These are phyloP conservation scores for Hysterangium stoloniferum DNA, from an alignment of 768 basidiomycete genomes.

Conservation along the genomic window DNA sequence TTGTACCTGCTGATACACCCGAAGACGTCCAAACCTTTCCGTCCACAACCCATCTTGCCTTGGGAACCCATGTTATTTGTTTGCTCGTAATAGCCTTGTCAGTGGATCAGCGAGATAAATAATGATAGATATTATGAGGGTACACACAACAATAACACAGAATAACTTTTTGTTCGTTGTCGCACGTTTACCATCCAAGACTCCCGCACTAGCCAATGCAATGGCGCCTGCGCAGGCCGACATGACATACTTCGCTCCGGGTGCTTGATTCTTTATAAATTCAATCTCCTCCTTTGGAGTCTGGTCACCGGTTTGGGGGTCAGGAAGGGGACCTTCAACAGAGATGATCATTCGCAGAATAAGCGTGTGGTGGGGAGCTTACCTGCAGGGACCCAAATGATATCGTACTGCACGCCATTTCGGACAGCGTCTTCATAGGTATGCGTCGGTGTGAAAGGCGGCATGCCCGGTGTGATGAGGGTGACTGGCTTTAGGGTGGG, in stretches of 20 bases:
- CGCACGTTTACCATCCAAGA: slow-evolving; percentile 12
- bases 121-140: neutral
- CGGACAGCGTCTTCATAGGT: slow-evolving; percentile 21
- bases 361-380: neutral
- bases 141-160: slow-evolving; percentile 1
- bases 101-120: neutral
- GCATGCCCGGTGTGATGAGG: neutral
- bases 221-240: slow-evolving; percentile 12
- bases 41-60: slow-evolving; percentile 12
- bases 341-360: no score
- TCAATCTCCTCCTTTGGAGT: slow-evolving; percentile 18
- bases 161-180: slow-evolving; percentile 8
- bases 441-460: slow-evolving; percentile 14
- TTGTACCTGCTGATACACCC: slow-evolving; percentile 5
- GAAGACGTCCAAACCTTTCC: slow-evolving; percentile 9
- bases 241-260: slow-evolving; percentile 15
- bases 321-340: slow-evolving; percentile 14
- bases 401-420: slow-evolving; percentile 22
- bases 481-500: neutral
- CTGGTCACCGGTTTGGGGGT: slow-evolving; percentile 11
- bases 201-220: slow-evolving; percentile 6
- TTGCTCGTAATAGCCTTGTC: neutral
- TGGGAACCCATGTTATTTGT: slow-evolving; percentile 4
- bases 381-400: slow-evolving; percentile 27
- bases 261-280: neutral